These are phyloP conservation scores for Mycoemilia scoparia DNA, from an alignment of 192 early-diverging fungal species.

Conservation along the genomic window DNA sequence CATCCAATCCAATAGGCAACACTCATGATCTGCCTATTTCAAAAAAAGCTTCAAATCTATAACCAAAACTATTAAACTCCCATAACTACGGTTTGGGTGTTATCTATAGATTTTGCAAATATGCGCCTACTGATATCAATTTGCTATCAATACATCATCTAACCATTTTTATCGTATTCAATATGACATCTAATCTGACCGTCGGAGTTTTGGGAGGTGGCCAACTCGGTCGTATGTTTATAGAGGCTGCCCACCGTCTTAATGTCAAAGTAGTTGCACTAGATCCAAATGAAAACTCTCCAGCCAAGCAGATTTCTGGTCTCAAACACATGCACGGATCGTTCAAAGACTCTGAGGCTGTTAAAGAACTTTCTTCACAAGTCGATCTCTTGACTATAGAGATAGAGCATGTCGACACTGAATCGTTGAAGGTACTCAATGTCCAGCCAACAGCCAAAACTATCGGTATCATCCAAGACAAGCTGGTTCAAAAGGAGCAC, in stretches of 20 bases:
- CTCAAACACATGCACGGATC: constrained; percentile 58
- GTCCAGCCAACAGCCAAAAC: constrained; percentile 73
- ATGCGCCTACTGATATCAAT: no score
- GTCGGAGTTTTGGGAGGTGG: constrained; percentile 60
- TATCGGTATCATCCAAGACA: constrained; percentile 88
- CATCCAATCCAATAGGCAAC: no score
- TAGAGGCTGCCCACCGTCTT: constrained; percentile 85
- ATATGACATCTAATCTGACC: no score
- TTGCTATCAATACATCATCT: no score
- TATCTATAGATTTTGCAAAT: no score
- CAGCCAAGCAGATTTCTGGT: constrained; percentile 67
- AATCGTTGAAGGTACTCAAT: constrained; percentile 35
- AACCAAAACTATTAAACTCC: no score
- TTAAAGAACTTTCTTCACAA: constrained; percentile 51
- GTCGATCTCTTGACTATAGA: constrained; percentile 87
- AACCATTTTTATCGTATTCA: no score
- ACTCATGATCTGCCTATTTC: no score
- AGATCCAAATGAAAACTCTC: constrained; percentile 55
- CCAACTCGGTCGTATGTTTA: constrained; percentile 96
- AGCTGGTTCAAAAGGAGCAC: constrained; percentile 77
- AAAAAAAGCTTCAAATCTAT: no score
- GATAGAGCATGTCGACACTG: constrained; percentile 80
- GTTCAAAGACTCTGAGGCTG: constrained; percentile 66
- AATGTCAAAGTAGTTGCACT: constrained; percentile 71
- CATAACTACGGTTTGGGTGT: no score